A percentile compares a stretch with the other conserved stretches of the same genome.
These are phyloP conservation scores for Oryza glaberrima DNA, from an alignment of 176 grass and related monocot genomes.

Conservation along the genomic window DNA sequence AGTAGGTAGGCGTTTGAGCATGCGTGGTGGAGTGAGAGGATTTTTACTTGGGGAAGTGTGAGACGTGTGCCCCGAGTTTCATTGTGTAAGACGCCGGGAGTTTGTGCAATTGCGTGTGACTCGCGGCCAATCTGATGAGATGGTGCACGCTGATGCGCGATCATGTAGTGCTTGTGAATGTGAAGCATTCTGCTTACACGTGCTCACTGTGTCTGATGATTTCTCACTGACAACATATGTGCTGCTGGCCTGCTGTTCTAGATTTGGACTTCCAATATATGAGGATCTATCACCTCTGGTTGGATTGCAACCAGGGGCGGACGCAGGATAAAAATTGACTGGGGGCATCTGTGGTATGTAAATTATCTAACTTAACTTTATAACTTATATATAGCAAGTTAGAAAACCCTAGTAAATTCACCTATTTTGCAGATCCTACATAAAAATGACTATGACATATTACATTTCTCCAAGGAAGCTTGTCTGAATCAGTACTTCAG, in stretches of 20 bases:
- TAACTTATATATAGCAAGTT: too few relatives aligned
- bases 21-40: neutral
- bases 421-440: too few relatives aligned
- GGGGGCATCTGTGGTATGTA: too few relatives aligned
- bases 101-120: neutral
- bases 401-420: too few relatives aligned
- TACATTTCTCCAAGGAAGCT: too few relatives aligned
- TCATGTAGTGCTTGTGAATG: neutral
- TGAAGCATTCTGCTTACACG: neutral
- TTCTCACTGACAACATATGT: neutral
- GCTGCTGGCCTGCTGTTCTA: constrained; percentile 15
- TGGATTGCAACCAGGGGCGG: neutral
- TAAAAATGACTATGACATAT: too few relatives aligned
- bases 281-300: neutral
- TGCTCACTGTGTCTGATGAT: neutral
- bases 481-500: too few relatives aligned
- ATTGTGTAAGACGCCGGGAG: neutral
- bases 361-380: too few relatives aligned
- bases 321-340: too few relatives aligned
- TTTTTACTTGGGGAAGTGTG: neutral
- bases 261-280: neutral
- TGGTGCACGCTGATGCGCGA: neutral
- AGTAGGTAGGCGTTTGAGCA: neutral
- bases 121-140: neutral
- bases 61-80: neutral